phyloP scores from a whole-genome alignment of 2,329 filamentous ascomycete genomes.

The Paecilomyces niveus region DNA sequence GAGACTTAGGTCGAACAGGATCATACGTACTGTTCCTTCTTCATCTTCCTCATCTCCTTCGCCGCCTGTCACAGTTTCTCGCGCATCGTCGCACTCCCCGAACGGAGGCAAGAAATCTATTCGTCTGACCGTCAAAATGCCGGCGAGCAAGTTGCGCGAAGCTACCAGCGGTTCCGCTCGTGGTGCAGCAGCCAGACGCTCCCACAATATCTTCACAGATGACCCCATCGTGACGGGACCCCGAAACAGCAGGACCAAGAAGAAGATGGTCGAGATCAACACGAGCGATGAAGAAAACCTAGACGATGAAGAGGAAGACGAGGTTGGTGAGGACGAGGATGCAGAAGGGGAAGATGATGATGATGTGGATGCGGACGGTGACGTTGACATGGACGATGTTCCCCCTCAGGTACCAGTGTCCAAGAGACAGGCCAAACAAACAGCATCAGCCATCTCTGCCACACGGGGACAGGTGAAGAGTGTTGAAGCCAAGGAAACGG shows the following conservation, averaged over 20 bases:
- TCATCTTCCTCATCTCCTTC: constrained; percentile 14
- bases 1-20: constrained; percentile 30
- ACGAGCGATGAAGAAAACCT: constrained; percentile 44
- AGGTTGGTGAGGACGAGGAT: constrained; percentile 24
- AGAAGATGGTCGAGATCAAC: constrained; percentile 37
- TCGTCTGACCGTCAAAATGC: constrained; percentile 43
- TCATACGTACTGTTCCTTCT: constrained; percentile 21
- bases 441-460: constrained; percentile 30
- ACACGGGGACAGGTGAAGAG: constrained; percentile 33
- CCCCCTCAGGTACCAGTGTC: constrained; percentile 29
- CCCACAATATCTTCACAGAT: constrained; percentile 39
- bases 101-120: constrained; percentile 36
- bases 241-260: constrained; percentile 39
- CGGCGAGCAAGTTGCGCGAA: constrained; percentile 43
- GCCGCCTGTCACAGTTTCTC: constrained; percentile 27
- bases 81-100: constrained; percentile 24
- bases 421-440: constrained; percentile 31
- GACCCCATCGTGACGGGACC: constrained; percentile 40
- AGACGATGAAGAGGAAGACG: constrained; percentile 33
- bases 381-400: constrained; percentile 41
- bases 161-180: constrained; percentile 30
- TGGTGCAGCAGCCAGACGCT: constrained; percentile 18
- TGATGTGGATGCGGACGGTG: constrained; percentile 27
- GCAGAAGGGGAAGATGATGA: constrained; percentile 26
- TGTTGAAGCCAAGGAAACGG: constrained; percentile 42